Evolutionary conservation across 768 basidiomycete genomes (phyloP).

Genomic region (Amylocystis lapponica): DNA sequence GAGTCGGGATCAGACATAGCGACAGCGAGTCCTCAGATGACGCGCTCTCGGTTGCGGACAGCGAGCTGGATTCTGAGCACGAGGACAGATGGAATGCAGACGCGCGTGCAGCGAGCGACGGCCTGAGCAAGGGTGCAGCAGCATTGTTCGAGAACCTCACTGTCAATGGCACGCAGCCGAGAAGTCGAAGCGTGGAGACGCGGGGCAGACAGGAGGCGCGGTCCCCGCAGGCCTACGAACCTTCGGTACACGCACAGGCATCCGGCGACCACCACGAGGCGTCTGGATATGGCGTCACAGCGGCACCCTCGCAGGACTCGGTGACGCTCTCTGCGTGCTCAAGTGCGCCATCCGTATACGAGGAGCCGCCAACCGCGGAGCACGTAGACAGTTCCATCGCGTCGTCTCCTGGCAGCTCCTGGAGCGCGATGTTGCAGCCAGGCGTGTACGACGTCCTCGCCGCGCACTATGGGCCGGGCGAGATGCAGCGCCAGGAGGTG

Average conservation of each 20-base stretch:
- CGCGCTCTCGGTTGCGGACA: slow-evolving; percentile 36
- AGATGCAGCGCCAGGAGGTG: slow-evolving; percentile 58
- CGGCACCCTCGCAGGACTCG: no score
- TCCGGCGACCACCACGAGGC: no score
- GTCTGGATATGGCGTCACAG: no score
- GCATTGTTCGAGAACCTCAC: slow-evolving; percentile 42
- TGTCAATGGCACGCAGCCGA: no score
- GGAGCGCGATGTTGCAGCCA: slow-evolving; percentile 21
- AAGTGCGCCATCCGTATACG: slow-evolving; percentile 14
- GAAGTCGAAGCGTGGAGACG: no score
- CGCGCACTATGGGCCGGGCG: slow-evolving; percentile 38
- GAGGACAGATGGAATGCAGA: no score
- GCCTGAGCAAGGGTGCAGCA: slow-evolving; percentile 42
- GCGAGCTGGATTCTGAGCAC: no score
- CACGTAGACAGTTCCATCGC: neutral
- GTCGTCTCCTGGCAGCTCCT: slow-evolving; percentile 4
- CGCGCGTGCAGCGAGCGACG: slow-evolving; percentile 29
- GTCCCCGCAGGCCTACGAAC: no score
- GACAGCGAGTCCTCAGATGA: slow-evolving; percentile 4
- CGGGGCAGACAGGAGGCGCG: no score
- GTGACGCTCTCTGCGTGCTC: no score
- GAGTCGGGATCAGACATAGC: no score
- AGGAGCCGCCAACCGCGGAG: slow-evolving; percentile 3
- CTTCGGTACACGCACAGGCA: no score
- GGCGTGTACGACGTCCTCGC: slow-evolving; percentile 31